phyloP scores from a whole-genome alignment of 306 rosid species.

The Datisca glomerata region DNA sequence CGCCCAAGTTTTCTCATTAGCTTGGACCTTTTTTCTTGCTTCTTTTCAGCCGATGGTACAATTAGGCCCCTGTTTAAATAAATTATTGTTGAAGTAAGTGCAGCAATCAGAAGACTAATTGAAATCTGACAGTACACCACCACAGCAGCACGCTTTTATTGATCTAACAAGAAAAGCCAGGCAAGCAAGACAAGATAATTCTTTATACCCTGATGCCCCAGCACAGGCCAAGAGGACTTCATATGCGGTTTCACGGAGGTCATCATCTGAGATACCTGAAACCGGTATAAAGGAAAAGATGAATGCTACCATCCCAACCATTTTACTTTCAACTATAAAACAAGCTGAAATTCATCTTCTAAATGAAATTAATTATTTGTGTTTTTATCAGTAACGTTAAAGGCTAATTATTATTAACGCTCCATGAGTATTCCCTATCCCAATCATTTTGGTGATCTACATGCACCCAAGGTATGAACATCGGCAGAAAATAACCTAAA shows the following conservation, averaged over 20 bases:
- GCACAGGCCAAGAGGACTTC: slow-evolving; percentile 96
- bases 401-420: too few species aligned
- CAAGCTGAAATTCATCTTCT: too few species aligned
- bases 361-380: too few species aligned
- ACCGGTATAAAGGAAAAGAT: too few species aligned
- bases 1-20: slow-evolving; percentile 95
- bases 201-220: slow-evolving; percentile 84
- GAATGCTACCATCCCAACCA: too few species aligned
- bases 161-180: background rate
- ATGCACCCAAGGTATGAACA: too few species aligned
- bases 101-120: slow-evolving; percentile 5
- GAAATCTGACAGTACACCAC: background rate
- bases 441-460: too few species aligned
- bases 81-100: background rate
- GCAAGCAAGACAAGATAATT: slow-evolving; percentile 11
- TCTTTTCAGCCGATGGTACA: slow-evolving; percentile 90
- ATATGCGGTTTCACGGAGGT: slow-evolving; percentile 86
- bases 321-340: too few species aligned
- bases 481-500: too few species aligned
- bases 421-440: too few species aligned
- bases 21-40: slow-evolving; percentile 74
- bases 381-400: too few species aligned
- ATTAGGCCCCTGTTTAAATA: slow-evolving; percentile 72
- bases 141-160: background rate
- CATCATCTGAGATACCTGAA: slow-evolving; percentile 84